Percentiles rank a stretch among this genome's conserved stretches.
These are phyloP conservation scores for Cryoendolithus antarcticus DNA, from an alignment of 2,329 filamentous ascomycete species.

Conservation along the genomic window DNA sequence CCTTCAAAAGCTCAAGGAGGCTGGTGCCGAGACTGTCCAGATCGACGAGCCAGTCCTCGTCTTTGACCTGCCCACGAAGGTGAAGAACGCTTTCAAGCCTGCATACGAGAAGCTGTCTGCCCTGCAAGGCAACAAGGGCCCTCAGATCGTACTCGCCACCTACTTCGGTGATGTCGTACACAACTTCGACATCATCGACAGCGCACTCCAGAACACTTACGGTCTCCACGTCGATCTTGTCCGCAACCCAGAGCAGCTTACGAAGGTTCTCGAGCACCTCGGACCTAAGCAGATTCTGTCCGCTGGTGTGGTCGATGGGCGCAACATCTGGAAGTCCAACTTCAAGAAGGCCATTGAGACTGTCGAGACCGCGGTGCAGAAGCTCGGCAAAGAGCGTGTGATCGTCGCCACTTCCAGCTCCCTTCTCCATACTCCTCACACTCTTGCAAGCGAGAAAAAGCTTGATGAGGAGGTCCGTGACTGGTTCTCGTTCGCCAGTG, in stretches of 20 bases:
- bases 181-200: conserved; percentile 78
- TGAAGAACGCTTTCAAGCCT: conserved; percentile 96
- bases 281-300: conserved; percentile 85
- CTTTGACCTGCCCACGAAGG: conserved; percentile 78
- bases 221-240: conserved; percentile 92
- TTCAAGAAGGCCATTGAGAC: conserved; percentile 87
- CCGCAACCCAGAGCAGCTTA: conserved; percentile 95
- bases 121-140: conserved; percentile 62
- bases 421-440: conserved; percentile 96
- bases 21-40: conserved; percentile 91
- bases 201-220: conserved; percentile 59
- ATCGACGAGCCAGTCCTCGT: conserved; percentile 97
- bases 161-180: conserved; percentile 99
- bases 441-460: conserved; percentile 96
- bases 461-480: conserved; percentile 84
- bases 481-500: conserved; percentile 96
- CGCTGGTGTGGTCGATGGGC: conserved; percentile 91
- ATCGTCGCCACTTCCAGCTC: conserved; percentile 95
- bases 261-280: conserved; percentile 68
- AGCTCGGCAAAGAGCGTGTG: conserved; percentile 94
- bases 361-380: conserved; percentile 81
- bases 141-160: conserved; percentile 81
- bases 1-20: conserved; percentile 82
- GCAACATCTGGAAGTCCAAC: conserved; percentile 99
- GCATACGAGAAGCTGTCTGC: conserved; percentile 78